Evolutionary conservation across 2,329 filamentous ascomycete genomes (phyloP).

Genomic region (Aspergillus brasiliensis): DNA sequence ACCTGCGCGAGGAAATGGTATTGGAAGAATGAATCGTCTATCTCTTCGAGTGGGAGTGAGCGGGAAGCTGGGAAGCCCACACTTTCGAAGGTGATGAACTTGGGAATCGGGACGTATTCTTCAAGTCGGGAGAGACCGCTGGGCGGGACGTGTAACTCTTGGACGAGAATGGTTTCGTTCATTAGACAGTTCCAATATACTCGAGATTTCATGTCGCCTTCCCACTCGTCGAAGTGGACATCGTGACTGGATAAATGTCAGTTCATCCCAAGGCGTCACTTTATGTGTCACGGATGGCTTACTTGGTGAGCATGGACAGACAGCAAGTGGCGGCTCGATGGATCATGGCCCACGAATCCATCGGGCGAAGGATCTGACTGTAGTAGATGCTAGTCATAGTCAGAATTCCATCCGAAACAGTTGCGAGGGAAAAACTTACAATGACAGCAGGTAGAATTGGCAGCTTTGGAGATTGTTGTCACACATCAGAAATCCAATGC

Average conservation of each 20-base stretch:
- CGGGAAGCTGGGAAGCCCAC: constrained; percentile 35
- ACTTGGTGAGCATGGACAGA: constrained; percentile 51
- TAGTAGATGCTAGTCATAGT: constrained; percentile 46
- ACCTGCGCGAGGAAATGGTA: constrained; percentile 61
- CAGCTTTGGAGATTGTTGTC: constrained; percentile 54
- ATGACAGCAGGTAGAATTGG: constrained; percentile 56
- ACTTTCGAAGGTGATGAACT: constrained; percentile 52
- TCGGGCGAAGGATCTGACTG: constrained; percentile 54
- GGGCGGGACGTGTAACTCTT: constrained; percentile 56
- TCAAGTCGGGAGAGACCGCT: constrained; percentile 55
- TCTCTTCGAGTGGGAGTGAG: constrained; percentile 38
- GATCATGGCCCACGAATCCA: constrained; percentile 58
- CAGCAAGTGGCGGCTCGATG: constrained; percentile 56
- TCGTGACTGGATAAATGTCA: constrained; percentile 31
- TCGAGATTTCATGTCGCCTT: constrained; percentile 58
- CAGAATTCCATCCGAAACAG: background rate
- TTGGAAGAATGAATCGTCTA: constrained; percentile 58
- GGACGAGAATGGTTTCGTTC: constrained; percentile 59
- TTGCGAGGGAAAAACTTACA: constrained; percentile 31
- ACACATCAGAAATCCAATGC: constrained; percentile 55
- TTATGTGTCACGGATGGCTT: constrained; percentile 11
- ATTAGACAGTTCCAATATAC: constrained; percentile 60
- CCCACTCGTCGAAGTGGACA: constrained; percentile 53
- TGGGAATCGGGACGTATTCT: constrained; percentile 56
- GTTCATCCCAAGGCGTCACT: background rate